Evolutionary conservation across 2,329 filamentous ascomycete genomes (phyloP).

Genomic region (Graphiopsis chlorocephala): DNA sequence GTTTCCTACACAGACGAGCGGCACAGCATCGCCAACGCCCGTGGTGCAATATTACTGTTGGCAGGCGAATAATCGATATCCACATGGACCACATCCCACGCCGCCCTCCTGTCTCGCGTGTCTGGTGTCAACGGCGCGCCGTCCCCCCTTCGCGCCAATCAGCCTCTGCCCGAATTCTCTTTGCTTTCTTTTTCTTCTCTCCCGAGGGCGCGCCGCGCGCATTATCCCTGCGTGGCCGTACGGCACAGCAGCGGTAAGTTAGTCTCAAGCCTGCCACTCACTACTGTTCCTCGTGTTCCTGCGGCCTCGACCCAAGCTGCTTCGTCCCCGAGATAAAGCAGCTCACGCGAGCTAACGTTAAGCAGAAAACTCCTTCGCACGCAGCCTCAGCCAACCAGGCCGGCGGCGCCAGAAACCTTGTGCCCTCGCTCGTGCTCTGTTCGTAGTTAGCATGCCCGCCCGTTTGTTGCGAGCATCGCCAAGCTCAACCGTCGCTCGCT

Average conservation of each 20-base stretch:
- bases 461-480: background rate
- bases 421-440: background rate
- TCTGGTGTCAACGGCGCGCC: background rate
- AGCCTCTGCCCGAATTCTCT: background rate
- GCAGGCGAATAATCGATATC: background rate
- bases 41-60: background rate
- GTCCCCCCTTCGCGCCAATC: background rate
- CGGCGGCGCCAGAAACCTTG: constrained; percentile 4
- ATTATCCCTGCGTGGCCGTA: constrained; percentile 2
- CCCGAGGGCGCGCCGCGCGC: background rate
- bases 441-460: background rate
- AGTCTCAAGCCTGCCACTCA: background rate
- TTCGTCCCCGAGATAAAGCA: background rate
- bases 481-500: constrained; percentile 1
- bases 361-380: background rate
- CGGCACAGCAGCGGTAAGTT: constrained; percentile 10
- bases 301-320: background rate
- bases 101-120: background rate
- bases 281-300: too few species aligned
- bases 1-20: background rate
- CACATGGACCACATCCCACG: constrained; percentile 8
- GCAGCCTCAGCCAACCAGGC: constrained; percentile 2
- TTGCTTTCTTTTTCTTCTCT: background rate
- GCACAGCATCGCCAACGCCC: background rate
- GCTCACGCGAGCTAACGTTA: background rate